Evolutionary conservation across 768 basidiomycete genomes (phyloP).

Genomic region (Megacollybia marginata): DNA sequence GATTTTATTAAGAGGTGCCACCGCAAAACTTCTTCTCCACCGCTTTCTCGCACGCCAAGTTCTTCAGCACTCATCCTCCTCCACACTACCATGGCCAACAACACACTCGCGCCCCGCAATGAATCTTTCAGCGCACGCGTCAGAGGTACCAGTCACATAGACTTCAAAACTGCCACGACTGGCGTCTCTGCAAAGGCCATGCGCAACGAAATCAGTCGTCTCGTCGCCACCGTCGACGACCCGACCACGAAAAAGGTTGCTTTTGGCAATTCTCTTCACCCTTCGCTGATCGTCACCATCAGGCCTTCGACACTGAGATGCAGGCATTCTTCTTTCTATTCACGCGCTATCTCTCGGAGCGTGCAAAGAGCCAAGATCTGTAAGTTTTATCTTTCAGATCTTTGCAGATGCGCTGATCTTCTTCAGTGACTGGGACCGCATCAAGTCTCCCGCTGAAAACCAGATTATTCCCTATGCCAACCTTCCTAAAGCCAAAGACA

Average conservation of each 20-base stretch:
- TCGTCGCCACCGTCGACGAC: slow-evolving; percentile 83
- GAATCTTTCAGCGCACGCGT: slow-evolving; percentile 68
- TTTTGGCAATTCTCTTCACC: slow-evolving; percentile 4
- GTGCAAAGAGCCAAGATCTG: slow-evolving; percentile 84
- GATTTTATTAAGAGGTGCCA: too few relatives aligned
- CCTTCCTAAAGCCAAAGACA: slow-evolving; percentile 52
- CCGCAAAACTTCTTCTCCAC: too few relatives aligned
- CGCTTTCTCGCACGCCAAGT: background rate
- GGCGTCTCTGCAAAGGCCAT: slow-evolving; percentile 92
- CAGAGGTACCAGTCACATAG: slow-evolving; percentile 75
- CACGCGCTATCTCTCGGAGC: slow-evolving; percentile 88
- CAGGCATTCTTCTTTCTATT: slow-evolving; percentile 94
- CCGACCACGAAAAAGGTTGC: slow-evolving; percentile 73
- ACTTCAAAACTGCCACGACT: slow-evolving; percentile 97
- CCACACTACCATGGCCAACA: too few relatives aligned
- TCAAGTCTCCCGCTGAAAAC: slow-evolving; percentile 80
- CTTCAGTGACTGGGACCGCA: slow-evolving; percentile 78
- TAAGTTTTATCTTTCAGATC: slow-evolving; percentile 28
- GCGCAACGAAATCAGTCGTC: slow-evolving; percentile 95
- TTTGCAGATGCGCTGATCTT: slow-evolving; percentile 4
- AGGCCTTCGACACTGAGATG: slow-evolving; percentile 95
- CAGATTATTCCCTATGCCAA: slow-evolving; percentile 80
- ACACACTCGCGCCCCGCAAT: slow-evolving; percentile 31
- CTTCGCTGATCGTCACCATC: slow-evolving; percentile 14
- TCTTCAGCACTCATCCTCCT: slow-evolving; percentile 1